phyloP scores from a whole-genome alignment of 129 eudicot species.

The Centrapalus pauciflorus region DNA sequence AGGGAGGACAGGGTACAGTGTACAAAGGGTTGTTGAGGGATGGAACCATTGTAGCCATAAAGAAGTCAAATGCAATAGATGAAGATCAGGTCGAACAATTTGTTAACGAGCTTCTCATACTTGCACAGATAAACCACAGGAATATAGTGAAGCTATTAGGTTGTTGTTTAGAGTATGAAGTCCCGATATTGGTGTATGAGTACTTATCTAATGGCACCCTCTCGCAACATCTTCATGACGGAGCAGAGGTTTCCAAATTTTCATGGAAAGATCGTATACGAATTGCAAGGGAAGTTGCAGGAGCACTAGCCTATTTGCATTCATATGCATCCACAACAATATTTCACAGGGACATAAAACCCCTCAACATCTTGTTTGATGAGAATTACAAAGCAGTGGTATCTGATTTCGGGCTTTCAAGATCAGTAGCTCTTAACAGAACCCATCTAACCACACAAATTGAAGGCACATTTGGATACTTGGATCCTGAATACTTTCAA shows the following conservation, averaged over 20 bases:
- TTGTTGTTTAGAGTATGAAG: conserved; percentile 36
- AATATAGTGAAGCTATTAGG: conserved; percentile 33
- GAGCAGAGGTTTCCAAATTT: conserved; percentile 3
- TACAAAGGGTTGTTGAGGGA: conserved; percentile 30
- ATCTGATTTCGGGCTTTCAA: conserved; percentile 40
- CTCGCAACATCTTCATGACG: conserved; percentile 28
- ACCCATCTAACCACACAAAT: conserved; percentile 38
- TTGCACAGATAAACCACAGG: conserved; percentile 36
- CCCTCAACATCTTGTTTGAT: conserved; percentile 30
- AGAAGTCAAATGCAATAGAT: conserved; percentile 18
- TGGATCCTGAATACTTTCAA: conserved; percentile 36
- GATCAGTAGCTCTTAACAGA: conserved; percentile 16
- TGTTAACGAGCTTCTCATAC: conserved; percentile 31
- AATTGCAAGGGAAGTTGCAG: conserved; percentile 30
- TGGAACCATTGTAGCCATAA: conserved; percentile 30
- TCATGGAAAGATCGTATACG: conserved; percentile 33
- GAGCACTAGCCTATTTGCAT: conserved; percentile 36
- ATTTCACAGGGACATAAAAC: conserved; percentile 36
- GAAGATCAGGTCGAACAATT: conserved; percentile 18
- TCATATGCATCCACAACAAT: conserved; percentile 26
- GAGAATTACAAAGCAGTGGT: conserved; percentile 27
- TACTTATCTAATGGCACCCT: conserved; percentile 31
- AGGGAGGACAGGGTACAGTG: conserved; percentile 39
- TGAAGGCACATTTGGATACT: conserved; percentile 39
- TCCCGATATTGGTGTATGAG: conserved; percentile 33